These are phyloP conservation scores for Penicillium polonicum DNA, from an alignment of 2,329 filamentous ascomycete genomes.

Conservation along the genomic window DNA sequence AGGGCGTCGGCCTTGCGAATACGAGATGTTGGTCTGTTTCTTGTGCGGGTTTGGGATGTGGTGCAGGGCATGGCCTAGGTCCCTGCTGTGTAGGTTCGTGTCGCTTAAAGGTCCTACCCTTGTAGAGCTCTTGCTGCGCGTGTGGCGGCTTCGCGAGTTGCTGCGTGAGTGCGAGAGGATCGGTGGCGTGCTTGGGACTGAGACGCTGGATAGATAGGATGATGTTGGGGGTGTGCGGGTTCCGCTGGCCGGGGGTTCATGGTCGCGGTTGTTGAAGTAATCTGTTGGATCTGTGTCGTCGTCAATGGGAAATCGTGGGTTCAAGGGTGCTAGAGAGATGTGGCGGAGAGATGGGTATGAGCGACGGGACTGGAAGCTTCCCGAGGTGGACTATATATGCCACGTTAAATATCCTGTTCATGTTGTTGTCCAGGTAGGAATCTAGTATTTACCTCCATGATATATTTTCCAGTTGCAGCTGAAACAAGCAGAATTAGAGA, in stretches of 20 bases:
- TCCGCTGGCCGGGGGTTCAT: constrained; percentile 30
- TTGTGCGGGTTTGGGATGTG: constrained; percentile 11
- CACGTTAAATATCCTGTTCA: neutral
- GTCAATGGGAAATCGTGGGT: constrained; percentile 54
- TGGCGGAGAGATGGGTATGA: constrained; percentile 60
- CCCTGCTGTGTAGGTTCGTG: constrained; percentile 34
- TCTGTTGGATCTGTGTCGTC: constrained; percentile 41
- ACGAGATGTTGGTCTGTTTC: constrained; percentile 7
- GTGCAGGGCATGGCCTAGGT: constrained; percentile 28
- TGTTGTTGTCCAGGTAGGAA: neutral
- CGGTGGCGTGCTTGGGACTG: constrained; percentile 45
- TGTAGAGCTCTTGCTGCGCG: constrained; percentile 37
- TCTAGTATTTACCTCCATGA: constrained; percentile 28
- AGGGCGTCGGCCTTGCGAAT: constrained; percentile 4
- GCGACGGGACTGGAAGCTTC: constrained; percentile 47
- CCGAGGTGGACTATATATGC: constrained; percentile 23
- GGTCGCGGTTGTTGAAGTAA: constrained; percentile 30
- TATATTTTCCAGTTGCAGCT: constrained; percentile 4
- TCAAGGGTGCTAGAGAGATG: constrained; percentile 61
- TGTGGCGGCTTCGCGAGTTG: constrained; percentile 36
- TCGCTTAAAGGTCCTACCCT: constrained; percentile 34
- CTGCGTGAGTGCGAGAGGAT: constrained; percentile 45
- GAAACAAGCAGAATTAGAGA: constrained; percentile 6
- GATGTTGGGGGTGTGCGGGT: constrained; percentile 32
- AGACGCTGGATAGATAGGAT: constrained; percentile 44